Percentiles rank a stretch among this genome's conserved stretches.
Conservation (phyloP, 1,139 yeast species). For the Magnusiomyces sp. region DNA sequence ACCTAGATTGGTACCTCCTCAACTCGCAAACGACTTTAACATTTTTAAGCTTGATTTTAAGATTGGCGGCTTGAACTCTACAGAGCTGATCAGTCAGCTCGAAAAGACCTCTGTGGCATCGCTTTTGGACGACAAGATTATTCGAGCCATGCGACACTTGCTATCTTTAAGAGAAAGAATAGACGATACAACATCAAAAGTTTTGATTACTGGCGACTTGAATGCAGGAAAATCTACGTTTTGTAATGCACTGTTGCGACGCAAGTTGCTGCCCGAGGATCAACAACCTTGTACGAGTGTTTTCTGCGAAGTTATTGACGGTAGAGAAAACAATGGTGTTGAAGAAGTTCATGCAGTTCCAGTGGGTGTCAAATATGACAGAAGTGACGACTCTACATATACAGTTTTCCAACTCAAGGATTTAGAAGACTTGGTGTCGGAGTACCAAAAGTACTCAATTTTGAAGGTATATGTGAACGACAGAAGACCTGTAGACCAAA, state of each 20-base stretch:
- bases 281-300: conserved; percentile 98
- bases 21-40: conserved; percentile 37
- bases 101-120: conserved; percentile 61
- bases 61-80: conserved; percentile 43
- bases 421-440: conserved; percentile 63
- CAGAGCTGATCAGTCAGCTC: conserved; percentile 42
- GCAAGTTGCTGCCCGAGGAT: conserved; percentile 82
- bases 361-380: conserved; percentile 49
- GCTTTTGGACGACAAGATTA: conserved; percentile 54
- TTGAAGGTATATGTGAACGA: conserved; percentile 80
- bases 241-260: conserved; percentile 79
- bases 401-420: conserved; percentile 45
- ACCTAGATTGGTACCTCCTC: conserved; percentile 20
- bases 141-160: conserved; percentile 57
- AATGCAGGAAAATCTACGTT: conserved; percentile 96
- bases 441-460: conserved; percentile 61
- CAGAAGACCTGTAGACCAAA: conserved; percentile 54
- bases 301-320: conserved; percentile 89
- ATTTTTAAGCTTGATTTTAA: conserved; percentile 58
- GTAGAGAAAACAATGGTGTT: conserved; percentile 58
- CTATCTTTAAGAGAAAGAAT: conserved; percentile 71
- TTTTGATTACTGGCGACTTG: conserved; percentile 91
- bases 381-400: conserved; percentile 58
- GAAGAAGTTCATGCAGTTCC: conserved; percentile 96
- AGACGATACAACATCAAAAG: conserved; percentile 88